Evolutionary conservation across 2,329 filamentous ascomycete genomes (phyloP).

Genomic region (Colletotrichum truncatum): DNA sequence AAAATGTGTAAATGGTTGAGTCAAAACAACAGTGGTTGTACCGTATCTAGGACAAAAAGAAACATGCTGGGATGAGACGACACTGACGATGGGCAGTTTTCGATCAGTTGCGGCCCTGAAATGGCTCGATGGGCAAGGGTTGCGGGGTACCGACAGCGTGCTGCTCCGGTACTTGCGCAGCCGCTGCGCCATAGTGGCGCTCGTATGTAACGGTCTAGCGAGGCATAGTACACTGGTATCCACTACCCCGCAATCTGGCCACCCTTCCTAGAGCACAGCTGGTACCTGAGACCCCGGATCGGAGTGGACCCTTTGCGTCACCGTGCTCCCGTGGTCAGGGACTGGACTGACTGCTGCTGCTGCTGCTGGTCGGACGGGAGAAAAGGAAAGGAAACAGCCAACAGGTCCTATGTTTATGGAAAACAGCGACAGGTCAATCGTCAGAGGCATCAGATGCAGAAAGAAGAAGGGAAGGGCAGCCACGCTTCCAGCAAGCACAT

Average conservation of each 20-base stretch:
- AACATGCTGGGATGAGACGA: constrained; percentile 16
- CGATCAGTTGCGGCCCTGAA: constrained; percentile 16
- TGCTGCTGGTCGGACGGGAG: constrained; percentile 3
- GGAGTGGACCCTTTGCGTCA: constrained; percentile 31
- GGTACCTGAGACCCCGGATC: constrained; percentile 34
- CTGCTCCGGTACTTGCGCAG: constrained; percentile 25
- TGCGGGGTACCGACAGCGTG: constrained; percentile 10
- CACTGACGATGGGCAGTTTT: constrained; percentile 28
- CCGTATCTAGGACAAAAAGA: not conserved
- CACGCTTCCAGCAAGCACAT: no score
- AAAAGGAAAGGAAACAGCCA: not conserved
- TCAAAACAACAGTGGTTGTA: constrained; percentile 11
- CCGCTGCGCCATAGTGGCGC: not conserved
- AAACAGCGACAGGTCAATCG: no score
- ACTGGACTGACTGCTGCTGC: no score
- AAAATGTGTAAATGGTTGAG: not conserved
- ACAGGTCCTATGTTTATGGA: not conserved
- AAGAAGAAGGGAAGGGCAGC: no score
- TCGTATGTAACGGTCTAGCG: constrained; percentile 25
- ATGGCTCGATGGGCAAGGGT: constrained; percentile 25
- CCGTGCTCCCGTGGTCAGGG: constrained; percentile 21
- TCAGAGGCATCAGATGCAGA: no score
- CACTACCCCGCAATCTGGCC: constrained; percentile 34
- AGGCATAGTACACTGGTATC: constrained; percentile 25
- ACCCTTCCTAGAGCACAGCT: constrained; percentile 16